phyloP scores from a whole-genome alignment of 768 basidiomycete genomes.

The Mycena alexandri region DNA sequence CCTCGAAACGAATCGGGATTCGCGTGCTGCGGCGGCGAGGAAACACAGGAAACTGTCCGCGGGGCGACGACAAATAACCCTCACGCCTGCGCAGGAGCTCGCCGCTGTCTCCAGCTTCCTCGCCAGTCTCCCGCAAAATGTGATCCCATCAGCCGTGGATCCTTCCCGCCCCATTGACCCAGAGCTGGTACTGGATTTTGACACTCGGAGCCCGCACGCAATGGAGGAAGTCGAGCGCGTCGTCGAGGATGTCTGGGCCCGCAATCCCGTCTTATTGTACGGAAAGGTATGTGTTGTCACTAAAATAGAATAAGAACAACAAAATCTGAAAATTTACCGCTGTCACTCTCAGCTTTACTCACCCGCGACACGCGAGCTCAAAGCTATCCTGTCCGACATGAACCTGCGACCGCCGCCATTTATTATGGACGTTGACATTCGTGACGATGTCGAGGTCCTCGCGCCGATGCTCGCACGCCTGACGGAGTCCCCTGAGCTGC shows the following conservation, averaged over 20 bases:
- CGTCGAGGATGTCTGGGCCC: conserved; percentile 76
- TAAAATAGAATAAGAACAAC: conserved; percentile 15
- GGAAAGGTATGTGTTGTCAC: conserved; percentile 64
- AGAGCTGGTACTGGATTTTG: conserved; percentile 86
- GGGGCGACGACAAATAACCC: conserved; percentile 55
- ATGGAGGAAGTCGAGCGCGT: conserved; percentile 69
- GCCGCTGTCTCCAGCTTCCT: conserved; percentile 83
- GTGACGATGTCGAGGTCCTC: conserved; percentile 77
- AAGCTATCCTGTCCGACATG: conserved; percentile 66
- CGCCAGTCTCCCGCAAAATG: conserved; percentile 79
- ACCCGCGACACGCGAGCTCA: conserved; percentile 74
- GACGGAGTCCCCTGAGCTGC: conserved; percentile 71
- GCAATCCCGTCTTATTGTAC: conserved; percentile 82
- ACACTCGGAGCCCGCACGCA: conserved; percentile 75
- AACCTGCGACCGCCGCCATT: conserved; percentile 73
- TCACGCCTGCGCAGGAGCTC: conserved; percentile 72
- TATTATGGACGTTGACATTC: conserved; percentile 78
- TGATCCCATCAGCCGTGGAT: conserved; percentile 76
- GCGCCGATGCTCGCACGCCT: conserved; percentile 72
- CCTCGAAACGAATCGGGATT: conserved; percentile 53
- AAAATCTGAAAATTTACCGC: not conserved
- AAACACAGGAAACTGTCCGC: conserved; percentile 37
- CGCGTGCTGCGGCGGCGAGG: conserved; percentile 43
- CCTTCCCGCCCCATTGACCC: conserved; percentile 79
- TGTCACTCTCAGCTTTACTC: conserved; percentile 66